Percentiles rank a stretch among this genome's conserved stretches.
Evolutionary conservation across 1,284 basidiomycete species (phyloP).

Genomic region (Melampsora americana): DNA sequence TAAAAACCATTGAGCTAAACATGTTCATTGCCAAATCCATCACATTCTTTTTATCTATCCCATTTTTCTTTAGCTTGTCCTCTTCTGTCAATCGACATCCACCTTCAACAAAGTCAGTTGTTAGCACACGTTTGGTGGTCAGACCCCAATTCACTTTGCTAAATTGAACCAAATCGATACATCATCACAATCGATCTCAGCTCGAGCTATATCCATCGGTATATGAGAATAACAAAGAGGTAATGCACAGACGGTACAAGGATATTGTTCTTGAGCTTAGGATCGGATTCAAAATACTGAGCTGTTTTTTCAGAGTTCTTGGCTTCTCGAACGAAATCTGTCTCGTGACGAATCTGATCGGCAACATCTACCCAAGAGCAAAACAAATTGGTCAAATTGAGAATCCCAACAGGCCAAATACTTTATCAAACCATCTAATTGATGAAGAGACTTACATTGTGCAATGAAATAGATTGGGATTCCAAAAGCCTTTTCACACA

Average conservation of each 20-base stretch:
- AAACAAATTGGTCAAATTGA: no score
- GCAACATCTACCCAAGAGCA: slow-evolving; percentile 66
- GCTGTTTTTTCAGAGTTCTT: slow-evolving; percentile 65
- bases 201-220: neutral
- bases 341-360: slow-evolving; percentile 73
- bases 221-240: neutral
- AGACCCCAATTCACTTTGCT: slow-evolving; percentile 32
- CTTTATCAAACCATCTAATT: no score
- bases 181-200: neutral
- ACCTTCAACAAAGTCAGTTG: slow-evolving; percentile 20
- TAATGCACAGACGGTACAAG: slow-evolving; percentile 64
- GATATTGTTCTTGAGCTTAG: slow-evolving; percentile 66
- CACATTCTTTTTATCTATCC: slow-evolving; percentile 58
- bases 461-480: slow-evolving; percentile 72
- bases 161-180: neutral
- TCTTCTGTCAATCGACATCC: slow-evolving; percentile 29
- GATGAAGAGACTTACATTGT: slow-evolving; percentile 56
- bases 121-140: slow-evolving; percentile 22
- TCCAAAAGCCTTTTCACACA: slow-evolving; percentile 61
- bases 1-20: slow-evolving; percentile 78
- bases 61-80: slow-evolving; percentile 53
- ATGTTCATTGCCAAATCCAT: slow-evolving; percentile 58
- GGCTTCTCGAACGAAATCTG: slow-evolving; percentile 73
- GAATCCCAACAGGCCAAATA: no score
- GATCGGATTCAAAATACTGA: slow-evolving; percentile 63